phyloP scores from a whole-genome alignment of 306 rosid species.

The Crotalaria pallida region DNA sequence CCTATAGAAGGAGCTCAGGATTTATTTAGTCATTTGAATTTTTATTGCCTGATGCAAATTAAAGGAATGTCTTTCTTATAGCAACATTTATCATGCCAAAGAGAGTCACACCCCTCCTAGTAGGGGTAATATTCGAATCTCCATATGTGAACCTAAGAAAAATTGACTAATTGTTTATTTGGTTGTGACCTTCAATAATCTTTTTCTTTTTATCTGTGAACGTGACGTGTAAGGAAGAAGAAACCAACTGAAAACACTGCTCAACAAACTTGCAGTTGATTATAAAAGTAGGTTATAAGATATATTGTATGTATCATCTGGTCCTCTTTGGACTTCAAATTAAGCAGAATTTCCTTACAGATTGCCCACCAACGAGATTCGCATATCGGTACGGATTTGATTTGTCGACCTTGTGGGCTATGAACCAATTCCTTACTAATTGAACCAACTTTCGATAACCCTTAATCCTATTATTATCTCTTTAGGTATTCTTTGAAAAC shows the following conservation, averaged over 20 bases:
- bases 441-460: no score
- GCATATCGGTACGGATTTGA: no score
- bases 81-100: neutral
- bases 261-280: neutral
- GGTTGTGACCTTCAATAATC: neutral
- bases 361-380: no score
- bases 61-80: neutral
- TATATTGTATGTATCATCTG: neutral
- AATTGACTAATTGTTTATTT: neutral
- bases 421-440: no score
- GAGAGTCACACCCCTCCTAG: neutral
- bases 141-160: neutral
- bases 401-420: no score
- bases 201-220: neutral
- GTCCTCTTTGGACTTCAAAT: neutral
- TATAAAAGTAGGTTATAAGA: neutral
- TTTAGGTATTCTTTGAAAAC: neutral
- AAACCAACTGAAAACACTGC: neutral
- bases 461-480: neutral
- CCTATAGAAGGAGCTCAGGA: slow-evolving; percentile 1
- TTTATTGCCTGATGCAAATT: neutral
- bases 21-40: slow-evolving; percentile 17
- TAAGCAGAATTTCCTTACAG: neutral
- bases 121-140: neutral
- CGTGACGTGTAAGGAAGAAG: neutral